Percentiles rank a stretch among this genome's conserved stretches.
Evolutionary conservation across 768 basidiomycete species (phyloP).

Genomic region (Lanmaoa rubissima): DNA sequence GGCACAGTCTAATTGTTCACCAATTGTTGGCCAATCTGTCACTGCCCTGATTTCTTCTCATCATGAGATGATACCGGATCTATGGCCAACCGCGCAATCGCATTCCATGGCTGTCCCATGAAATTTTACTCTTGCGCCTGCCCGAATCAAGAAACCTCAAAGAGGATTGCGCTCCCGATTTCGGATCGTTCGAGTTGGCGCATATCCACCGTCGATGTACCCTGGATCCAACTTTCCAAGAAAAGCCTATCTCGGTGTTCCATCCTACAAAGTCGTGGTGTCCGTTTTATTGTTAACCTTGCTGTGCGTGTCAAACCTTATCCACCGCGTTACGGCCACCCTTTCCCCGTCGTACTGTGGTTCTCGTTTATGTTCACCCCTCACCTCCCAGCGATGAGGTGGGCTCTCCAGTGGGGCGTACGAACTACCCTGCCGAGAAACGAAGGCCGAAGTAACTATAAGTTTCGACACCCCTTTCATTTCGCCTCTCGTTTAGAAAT

Average conservation of each 20-base stretch:
- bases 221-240: conserved; percentile 15
- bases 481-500: conserved; percentile 7
- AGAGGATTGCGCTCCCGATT: conserved; percentile 21
- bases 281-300: conserved; percentile 19
- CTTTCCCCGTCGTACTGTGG: neutral
- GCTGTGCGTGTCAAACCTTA: conserved; percentile 24
- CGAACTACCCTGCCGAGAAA: neutral
- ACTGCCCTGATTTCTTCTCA: conserved; percentile 16
- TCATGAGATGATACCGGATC: conserved; percentile 27
- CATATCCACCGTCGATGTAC: conserved; percentile 3
- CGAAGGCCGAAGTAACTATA: neutral
- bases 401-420: neutral
- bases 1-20: conserved; percentile 32
- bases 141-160: conserved; percentile 34
- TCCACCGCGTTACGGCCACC: neutral
- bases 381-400: neutral
- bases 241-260: conserved; percentile 4
- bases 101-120: conserved; percentile 13
- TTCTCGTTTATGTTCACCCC: neutral
- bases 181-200: conserved; percentile 11
- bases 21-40: conserved; percentile 14
- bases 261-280: conserved; percentile 13
- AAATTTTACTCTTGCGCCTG: conserved; percentile 23
- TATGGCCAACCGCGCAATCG: conserved; percentile 3
- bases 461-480: conserved; percentile 4